Evolutionary conservation across 2,329 filamentous ascomycete genomes (phyloP), one percentile per base, ranked within the genome.

Genomic region (Dothistroma pini): DNA sequence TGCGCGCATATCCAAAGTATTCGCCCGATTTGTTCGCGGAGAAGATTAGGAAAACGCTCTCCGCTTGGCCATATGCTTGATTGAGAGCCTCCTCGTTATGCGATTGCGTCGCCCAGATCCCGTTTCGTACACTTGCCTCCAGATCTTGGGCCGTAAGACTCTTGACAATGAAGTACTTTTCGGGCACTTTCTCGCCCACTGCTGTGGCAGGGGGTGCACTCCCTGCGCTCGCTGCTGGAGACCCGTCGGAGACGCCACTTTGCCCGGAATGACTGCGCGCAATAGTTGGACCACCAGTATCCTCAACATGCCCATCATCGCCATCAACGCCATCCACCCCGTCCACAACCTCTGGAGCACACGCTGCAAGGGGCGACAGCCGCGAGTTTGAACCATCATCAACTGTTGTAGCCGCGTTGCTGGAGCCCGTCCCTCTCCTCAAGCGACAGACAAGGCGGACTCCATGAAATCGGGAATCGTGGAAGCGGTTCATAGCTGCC

Each of bases 11-110:
- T 21, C 93, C 93, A 76, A 95, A 97, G 72, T 97, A 97, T 75
- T 97, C 93, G 12, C 93, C 93, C 0, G 93, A 97, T 72, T 97
- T 97, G 76, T 97, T 97, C 12, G 93, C 93, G 1, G 93, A 97
- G 75, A 97, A 97, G 14, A 97, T 86, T 32, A 97, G 81, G 71
- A 93, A 97, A 1, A 97, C 93, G 70, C 89, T 90, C 57, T 96
- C 90, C 14, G 87, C 85, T 10, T 81, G 92, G 79, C 90, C 83
- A 75, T 89, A 97, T 0, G 93, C 93, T 58, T 85, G 83, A 73
- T 96, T 97, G 58, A 97, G 77, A 1, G 80, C 78, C n/a, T 88
- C 83, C 74, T 97, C 93, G 60, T 97, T 97, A 72, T 97, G 93
- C 8, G 89, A 87, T 72, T 97, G 93, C 0, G 93, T 97, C 2